Conservation (phyloP, 2,329 filamentous ascomycete genomes). For the Ascochyta pisi region DNA sequence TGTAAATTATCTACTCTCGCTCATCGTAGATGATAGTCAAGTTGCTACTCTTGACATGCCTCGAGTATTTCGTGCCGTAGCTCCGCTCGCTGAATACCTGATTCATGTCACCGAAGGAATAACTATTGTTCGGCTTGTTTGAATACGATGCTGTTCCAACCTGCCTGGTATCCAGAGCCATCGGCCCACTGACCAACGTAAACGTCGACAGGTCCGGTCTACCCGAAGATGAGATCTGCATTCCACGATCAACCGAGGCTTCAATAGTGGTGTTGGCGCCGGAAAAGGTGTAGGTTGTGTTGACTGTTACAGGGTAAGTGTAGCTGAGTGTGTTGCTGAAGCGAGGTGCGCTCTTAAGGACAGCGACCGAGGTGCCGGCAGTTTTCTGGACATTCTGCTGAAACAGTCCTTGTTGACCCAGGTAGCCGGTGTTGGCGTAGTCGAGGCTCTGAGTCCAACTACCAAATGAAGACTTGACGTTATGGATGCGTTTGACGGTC, state of each 20-base stretch:
- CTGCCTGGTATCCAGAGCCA: conserved; percentile 1
- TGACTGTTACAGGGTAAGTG: conserved; percentile 6
- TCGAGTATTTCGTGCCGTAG: background rate
- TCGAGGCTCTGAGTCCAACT: conserved; percentile 3
- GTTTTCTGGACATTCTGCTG: background rate
- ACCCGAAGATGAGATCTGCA: conserved; percentile 5
- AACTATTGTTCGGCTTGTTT: conserved; percentile 7
- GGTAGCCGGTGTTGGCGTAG: conserved; percentile 4
- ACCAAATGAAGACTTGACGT: background rate
- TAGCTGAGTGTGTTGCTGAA: conserved; percentile 7
- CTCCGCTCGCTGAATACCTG: conserved; percentile 2
- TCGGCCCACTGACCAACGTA: background rate
- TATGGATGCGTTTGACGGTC: conserved; percentile 1
- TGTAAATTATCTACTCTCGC: background rate
- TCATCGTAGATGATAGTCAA: conserved; percentile 1
- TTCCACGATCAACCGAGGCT: background rate
- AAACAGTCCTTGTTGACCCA: background rate
- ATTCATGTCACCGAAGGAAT: conserved; percentile 6
- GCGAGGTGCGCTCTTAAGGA: background rate
- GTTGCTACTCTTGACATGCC: conserved; percentile 2
- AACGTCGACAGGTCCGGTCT: conserved; percentile 2
- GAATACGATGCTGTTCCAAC: conserved; percentile 2
- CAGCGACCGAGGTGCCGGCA: background rate
- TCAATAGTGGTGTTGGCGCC: conserved; percentile 5
- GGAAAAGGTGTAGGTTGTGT: conserved; percentile 4